Base-by-base conservation (phyloP, 2,329 filamentous ascomycete species). In the Aspergillus novofumigatus region DNA sequence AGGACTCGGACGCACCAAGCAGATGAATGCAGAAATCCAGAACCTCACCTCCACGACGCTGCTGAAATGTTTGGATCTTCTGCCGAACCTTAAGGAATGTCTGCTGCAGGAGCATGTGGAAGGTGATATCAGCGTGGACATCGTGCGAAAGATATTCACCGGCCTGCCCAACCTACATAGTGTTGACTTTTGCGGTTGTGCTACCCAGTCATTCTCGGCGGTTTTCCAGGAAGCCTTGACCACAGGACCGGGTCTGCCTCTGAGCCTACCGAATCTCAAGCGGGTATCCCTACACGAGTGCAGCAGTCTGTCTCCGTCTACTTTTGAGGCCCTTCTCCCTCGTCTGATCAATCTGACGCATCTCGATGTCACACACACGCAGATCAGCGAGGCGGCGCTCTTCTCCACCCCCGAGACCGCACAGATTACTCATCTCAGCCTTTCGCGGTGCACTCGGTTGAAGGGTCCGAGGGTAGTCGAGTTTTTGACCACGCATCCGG, bases 101-200 rank as follows among this genome's bases (percentile, higher is more conserved):
- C 78, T 93, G 51, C 85, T 86, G 20, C 90, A 92, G 75, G 90
- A 94, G 74, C 89, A 93, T 65, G 80, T 94, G 53, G 89, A 92
- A 69, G 85, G 87, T 51, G 90, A 94, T 64, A 78, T 93, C 49
- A 83, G 86, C 65, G 78, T 79, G n/a, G 78, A 82, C 17, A 87
- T 93, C 20, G 74, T 93, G 47, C 78, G 80, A 60, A 91, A 90
- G 72, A 77, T 94, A 45, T 85, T 93, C 66, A 84, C 84, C 60
- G 84, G 81, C 9, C 78, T 91, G 58, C 83, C 86, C 1, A 75
- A 77, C 45, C 75, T 94, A 53, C 80, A 82, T 58, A 89, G 87
- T 1, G 67, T 93, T 23, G 90, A 94, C 70, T 89, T 93, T 68
- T 91, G 88, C 64, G 90, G 87, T 56, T 90, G 88, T 73, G 88